Percentiles rank a stretch among this genome's conserved stretches.
Evolutionary conservation across 2,329 filamentous ascomycete genomes (phyloP).

Genomic region (Xylogone sp.): DNA sequence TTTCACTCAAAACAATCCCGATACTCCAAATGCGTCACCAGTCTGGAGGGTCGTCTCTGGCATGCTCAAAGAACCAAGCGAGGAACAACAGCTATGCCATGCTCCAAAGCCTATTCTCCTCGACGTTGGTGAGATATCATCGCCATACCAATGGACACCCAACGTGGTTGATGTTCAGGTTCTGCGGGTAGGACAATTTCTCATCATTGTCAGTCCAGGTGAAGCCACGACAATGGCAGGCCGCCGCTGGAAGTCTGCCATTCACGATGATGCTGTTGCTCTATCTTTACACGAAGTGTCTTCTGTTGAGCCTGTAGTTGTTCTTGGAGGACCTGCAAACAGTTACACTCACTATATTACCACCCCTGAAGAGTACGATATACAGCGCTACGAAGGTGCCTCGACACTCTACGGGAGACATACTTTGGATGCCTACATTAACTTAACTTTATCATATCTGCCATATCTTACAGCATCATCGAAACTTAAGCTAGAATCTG

Average conservation of each 20-base stretch:
- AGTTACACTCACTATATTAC: conserved; percentile 78
- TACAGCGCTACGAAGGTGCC: conserved; percentile 94
- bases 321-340: conserved; percentile 86
- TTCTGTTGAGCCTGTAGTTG: conserved; percentile 63
- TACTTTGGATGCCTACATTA: conserved; percentile 83
- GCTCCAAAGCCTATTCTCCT: conserved; percentile 79
- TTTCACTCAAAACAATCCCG: conserved; percentile 83
- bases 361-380: conserved; percentile 73
- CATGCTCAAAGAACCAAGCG: conserved; percentile 65
- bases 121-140: conserved; percentile 76
- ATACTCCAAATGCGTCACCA: conserved; percentile 59
- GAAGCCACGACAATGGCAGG: conserved; percentile 94
- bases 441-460: conserved; percentile 72
- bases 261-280: conserved; percentile 50
- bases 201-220: conserved; percentile 80
- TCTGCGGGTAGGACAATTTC: conserved; percentile 76
- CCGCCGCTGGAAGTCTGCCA: conserved; percentile 75
- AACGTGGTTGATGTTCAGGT: conserved; percentile 89
- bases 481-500: conserved; percentile 36
- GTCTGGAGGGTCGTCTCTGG: conserved; percentile 76
- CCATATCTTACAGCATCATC: conserved; percentile 55
- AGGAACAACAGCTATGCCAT: conserved; percentile 73
- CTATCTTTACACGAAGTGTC: conserved; percentile 25
- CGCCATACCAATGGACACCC: conserved; percentile 82
- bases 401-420: conserved; percentile 84